A percentile compares a stretch with the other conserved stretches of the same genome.
Conservation (phyloP, 768 basidiomycete genomes). For the Porphyrellus cyaneotinctus region DNA sequence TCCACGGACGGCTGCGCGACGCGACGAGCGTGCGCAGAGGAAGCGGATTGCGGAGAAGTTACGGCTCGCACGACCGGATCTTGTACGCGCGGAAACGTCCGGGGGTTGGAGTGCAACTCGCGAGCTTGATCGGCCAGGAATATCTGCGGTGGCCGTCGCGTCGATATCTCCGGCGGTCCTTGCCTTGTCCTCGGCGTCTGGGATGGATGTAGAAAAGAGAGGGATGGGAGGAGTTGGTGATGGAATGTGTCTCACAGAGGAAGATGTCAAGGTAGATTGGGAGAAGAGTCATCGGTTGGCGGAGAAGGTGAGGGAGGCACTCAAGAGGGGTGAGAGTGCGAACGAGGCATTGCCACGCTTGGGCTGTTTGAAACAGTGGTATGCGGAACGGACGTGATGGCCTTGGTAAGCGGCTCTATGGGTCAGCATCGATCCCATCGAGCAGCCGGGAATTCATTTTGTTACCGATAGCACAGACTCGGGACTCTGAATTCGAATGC, state of each 20-base stretch:
- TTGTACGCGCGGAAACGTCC: conserved; percentile 27
- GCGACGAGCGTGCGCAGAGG: conserved; percentile 18
- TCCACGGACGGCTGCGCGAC: conserved; percentile 20
- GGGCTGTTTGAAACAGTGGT: conserved; percentile 19
- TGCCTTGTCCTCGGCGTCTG: neutral
- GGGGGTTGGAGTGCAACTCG: conserved; percentile 13
- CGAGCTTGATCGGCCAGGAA: neutral
- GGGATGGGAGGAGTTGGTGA: neutral
- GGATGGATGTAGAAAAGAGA: neutral
- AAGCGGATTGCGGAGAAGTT: conserved; percentile 37
- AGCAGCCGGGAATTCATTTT: neutral
- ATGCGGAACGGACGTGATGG: neutral
- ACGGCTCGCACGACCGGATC: conserved; percentile 42
- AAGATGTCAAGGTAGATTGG: conserved; percentile 24
- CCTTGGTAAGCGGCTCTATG: neutral
- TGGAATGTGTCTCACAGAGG: neutral
- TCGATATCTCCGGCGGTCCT: neutral
- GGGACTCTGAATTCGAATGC: neutral
- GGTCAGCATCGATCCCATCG: no score
- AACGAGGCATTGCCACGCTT: conserved; percentile 28
- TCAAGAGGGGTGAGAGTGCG: conserved; percentile 17
- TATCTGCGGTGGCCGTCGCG: neutral
- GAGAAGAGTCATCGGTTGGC: conserved; percentile 25
- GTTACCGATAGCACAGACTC: neutral
- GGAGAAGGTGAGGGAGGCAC: conserved; percentile 18